Percentiles rank a stretch among this genome's conserved stretches.
These are phyloP conservation scores for Cyberlindnera mycetangii DNA, from an alignment of 805 yeast species.

Conservation along the genomic window DNA sequence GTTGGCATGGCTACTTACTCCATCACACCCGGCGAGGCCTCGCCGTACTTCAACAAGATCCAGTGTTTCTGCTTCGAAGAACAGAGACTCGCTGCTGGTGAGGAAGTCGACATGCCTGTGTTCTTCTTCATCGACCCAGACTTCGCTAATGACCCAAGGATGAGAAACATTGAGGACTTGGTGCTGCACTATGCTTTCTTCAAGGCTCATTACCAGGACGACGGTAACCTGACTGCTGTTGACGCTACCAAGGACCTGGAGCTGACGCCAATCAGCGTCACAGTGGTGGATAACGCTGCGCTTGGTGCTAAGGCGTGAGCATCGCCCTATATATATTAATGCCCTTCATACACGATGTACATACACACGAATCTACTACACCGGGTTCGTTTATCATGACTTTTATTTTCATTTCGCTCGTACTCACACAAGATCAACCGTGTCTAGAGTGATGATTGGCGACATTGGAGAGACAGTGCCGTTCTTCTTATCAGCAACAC, in stretches of 20 bases:
- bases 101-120: conserved; percentile 98
- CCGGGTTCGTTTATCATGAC: conserved; percentile 1
- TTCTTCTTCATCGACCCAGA: conserved; percentile 97
- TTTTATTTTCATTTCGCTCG: neutral
- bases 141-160: conserved; percentile 85
- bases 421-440: conserved; percentile 1
- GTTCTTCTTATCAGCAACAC: neutral
- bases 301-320: conserved; percentile 3
- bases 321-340: neutral
- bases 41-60: conserved; percentile 93
- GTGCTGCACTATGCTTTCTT: conserved; percentile 92
- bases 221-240: conserved; percentile 33
- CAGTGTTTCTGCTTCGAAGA: conserved; percentile 99
- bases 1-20: conserved; percentile 99
- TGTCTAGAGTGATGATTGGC: conserved; percentile 23
- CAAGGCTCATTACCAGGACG: conserved; percentile 48
- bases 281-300: conserved; percentile 8
- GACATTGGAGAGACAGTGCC: conserved; percentile 18
- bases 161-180: conserved; percentile 87
- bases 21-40: conserved; percentile 94
- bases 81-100: conserved; percentile 89
- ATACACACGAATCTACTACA: neutral
- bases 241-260: conserved; percentile 27
- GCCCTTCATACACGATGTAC: neutral
- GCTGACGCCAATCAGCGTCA: conserved; percentile 22